Conservation (phyloP, 495 filamentous ascomycete genomes). For the Bryoglossum gracile region DNA sequence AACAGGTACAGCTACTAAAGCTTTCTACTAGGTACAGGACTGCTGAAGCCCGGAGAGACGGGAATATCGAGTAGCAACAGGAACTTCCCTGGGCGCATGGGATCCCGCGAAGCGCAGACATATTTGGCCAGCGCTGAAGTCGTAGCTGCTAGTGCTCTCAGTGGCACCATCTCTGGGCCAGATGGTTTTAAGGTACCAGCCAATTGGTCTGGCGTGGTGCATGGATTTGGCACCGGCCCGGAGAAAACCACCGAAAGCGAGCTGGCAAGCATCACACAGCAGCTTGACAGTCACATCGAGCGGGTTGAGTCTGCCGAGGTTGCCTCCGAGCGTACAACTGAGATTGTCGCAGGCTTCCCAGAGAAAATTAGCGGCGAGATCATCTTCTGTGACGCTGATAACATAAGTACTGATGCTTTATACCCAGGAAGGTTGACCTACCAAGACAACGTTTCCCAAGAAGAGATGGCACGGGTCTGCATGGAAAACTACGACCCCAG, state of each 20-base stretch:
- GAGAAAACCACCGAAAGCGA: too few species aligned
- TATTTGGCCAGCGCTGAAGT: conserved; percentile 90
- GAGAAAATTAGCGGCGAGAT: conserved; percentile 59
- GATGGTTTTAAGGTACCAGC: conserved; percentile 71
- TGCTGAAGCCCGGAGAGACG: conserved; percentile 77
- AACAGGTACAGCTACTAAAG: too few species aligned
- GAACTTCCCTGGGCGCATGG: conserved; percentile 93
- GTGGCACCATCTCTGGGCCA: conserved; percentile 70
- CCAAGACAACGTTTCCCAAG: conserved; percentile 68
- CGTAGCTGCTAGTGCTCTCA: conserved; percentile 83
- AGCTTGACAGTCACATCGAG: conserved; percentile 41
- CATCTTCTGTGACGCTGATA: conserved; percentile 63
- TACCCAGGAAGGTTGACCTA: conserved; percentile 91
- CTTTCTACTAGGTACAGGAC: conserved; percentile 74
- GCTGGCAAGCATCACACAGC: too few species aligned
- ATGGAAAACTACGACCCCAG: conserved; percentile 85
- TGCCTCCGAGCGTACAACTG: conserved; percentile 7
- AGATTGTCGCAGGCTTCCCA: conserved; percentile 55
- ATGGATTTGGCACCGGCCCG: too few species aligned
- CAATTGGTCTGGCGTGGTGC: too few species aligned
- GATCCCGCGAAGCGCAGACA: conserved; percentile 69
- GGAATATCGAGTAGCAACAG: conserved; percentile 84
- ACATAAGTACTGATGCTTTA: conserved; percentile 75
- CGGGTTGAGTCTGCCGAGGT: conserved; percentile 22
- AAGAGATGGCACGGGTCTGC: conserved; percentile 79